Base-by-base conservation (phyloP, 2,329 filamentous ascomycete species). In the Arthrinium phaeospermum region DNA sequence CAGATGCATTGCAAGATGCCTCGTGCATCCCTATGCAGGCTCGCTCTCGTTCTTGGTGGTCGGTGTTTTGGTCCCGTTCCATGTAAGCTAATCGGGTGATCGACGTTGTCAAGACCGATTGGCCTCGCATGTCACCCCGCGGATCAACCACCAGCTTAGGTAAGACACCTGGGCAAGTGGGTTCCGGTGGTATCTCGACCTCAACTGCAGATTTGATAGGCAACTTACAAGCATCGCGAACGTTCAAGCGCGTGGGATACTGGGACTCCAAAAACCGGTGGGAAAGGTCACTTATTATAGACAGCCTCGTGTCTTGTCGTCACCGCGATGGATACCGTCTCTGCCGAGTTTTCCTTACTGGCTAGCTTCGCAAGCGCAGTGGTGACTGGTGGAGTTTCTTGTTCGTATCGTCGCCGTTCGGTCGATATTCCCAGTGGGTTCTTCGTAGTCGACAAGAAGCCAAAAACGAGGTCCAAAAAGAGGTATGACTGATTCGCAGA, bases 221-320 rank as follows among this genome's bases (percentile, higher is more conserved):
- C 37, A 14, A 64, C 57, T 64, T 64, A 64, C 57, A 64, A 64
- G 57, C 57, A 64, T 64, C 19, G 57, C 57, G 57, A 41, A 64
- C 41, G 34, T 41, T 64, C 34, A 22, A 41, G 37, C 37, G 5
- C 6, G 57, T 41, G 57, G 34, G 37, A 64, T 64, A 37, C 22
- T 64, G 30, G 8, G 3, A 41, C 19, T 19, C 57, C 34, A 64
- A 64, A 64, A 61, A 34, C 53, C 30, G 30, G 34, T 22, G 30
- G 30, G 16, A 61, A 61, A 10, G 19, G 57, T 34, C 57, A 41
- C 57, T 64, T 64, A 64, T 64, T 64, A 64, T 34, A 64, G 57
- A 64, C 57, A 64, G 34, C n/a, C 57, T 64, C 30, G 57, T 24
- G 57, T 41, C 57, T 64, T 64, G 57, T 64, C 30, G 57, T 64